Conservation (phyloP, 2,329 filamentous ascomycete genomes). For the Gyromitra esculenta region DNA sequence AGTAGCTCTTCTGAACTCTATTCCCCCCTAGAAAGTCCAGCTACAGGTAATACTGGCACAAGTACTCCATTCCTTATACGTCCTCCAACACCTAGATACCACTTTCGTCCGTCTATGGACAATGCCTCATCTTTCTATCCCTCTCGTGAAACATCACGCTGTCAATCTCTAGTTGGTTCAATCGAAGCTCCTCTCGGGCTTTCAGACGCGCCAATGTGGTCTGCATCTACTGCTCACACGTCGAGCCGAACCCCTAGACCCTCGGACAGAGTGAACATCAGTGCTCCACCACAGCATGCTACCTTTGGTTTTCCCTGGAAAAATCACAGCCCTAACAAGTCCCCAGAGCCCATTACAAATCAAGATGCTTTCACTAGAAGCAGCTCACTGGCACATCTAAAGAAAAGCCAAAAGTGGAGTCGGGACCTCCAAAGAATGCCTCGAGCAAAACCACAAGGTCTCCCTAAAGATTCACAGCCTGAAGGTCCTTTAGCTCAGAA, state of each 20-base stretch:
- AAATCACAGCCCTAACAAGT: conserved; percentile 8
- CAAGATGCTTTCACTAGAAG: conserved; percentile 31
- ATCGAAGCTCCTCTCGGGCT: neutral
- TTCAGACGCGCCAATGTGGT: conserved; percentile 2
- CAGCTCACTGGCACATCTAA: conserved; percentile 34
- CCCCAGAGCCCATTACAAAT: conserved; percentile 34
- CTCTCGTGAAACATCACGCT: conserved; percentile 45
- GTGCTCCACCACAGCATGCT: conserved; percentile 12
- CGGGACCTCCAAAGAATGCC: conserved; percentile 27
- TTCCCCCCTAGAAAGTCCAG: conserved; percentile 13
- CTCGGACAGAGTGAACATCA: conserved; percentile 8
- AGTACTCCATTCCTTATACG: conserved; percentile 25
- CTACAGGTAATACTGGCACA: conserved; percentile 15
- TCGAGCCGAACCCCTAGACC: conserved; percentile 26
- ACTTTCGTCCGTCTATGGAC: conserved; percentile 40
- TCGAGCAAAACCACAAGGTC: conserved; percentile 11
- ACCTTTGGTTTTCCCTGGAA: conserved; percentile 44
- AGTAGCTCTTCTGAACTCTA: conserved; percentile 27
- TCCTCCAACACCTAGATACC: conserved; percentile 28
- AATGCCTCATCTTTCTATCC: conserved; percentile 51
- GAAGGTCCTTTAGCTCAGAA: neutral
- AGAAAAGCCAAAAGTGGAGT: conserved; percentile 22
- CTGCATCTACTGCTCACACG: neutral
- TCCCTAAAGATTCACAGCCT: neutral
- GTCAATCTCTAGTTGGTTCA: conserved; percentile 39